phyloP scores from a whole-genome alignment of 2,329 filamentous ascomycete species.

The Xylaria sp. region DNA sequence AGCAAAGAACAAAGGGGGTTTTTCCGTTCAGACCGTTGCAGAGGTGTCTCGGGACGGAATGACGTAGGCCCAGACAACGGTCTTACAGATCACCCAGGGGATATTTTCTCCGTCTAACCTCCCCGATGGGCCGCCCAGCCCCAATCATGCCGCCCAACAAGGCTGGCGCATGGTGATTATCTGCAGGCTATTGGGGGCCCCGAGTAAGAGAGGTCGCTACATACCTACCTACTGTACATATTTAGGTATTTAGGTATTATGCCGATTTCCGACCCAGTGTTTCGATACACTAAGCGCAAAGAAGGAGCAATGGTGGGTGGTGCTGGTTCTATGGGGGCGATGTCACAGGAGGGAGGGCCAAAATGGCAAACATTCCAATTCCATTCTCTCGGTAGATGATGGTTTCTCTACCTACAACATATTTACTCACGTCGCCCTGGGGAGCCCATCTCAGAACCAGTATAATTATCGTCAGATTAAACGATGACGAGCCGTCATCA shows the following conservation, averaged over 20 bases:
- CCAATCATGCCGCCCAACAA: neutral
- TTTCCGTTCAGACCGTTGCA: neutral
- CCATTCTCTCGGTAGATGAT: neutral
- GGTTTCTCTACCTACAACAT: neutral
- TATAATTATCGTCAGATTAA: neutral
- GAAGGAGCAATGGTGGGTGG: no score
- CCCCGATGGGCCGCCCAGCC: neutral
- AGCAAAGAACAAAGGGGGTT: no score
- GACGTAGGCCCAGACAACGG: conserved; percentile 4
- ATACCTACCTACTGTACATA: no score
- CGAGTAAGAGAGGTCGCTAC: no score
- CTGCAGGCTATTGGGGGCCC: no score
- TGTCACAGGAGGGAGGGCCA: neutral
- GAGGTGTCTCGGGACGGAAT: neutral
- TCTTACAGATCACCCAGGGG: conserved; percentile 5
- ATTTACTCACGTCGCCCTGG: neutral
- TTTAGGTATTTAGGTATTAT: no score
- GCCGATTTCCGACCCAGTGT: conserved; percentile 7
- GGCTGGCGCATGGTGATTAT: neutral
- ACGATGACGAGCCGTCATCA: conserved; percentile 1
- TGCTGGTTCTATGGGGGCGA: neutral
- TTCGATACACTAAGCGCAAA: no score
- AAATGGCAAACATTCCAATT: neutral
- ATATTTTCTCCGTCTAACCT: neutral
- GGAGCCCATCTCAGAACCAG: neutral